Base-by-base conservation (phyloP, 225 moss, liverwort and hornwort genomes). In the Antitrichia curtipendula region DNA sequence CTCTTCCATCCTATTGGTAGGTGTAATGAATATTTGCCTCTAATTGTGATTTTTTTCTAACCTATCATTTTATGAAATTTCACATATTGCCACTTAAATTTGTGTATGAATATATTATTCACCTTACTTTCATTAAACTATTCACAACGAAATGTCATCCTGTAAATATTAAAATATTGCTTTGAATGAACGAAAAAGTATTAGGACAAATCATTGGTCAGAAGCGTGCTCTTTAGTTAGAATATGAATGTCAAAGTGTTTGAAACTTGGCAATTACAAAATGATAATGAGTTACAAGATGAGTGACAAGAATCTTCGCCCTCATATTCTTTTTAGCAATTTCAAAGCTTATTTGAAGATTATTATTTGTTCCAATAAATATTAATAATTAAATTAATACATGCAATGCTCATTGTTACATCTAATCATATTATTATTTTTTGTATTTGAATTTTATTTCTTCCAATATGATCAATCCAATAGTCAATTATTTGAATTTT, bases 221-320 rank as follows among this genome's bases (percentile, higher is more conserved):
- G 2, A 70, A 41, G 3, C 12, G 6, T 66, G 36, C 6, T 10
- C 20, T 20, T 6, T 20, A 12, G 14, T 8, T 24, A 24, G 4
- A 40, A 13, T 23, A 14, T 21, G 8, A 7, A n/a, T 7, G 7
- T 68, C 2, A 0, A 2, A 38, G 23, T 1, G 2, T 7, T 68
- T 13, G 23, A 13, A 8, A 8, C 45, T 58, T 12, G 24, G 59
- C 2, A 10, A 23, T 10, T 23, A 24, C 10, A 58, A 4, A 7
- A 32, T 58, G 62, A 16, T 32, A 16, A n/a, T n/a, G n/a, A n/a
- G n/a, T n/a, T n/a, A n/a, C n/a, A n/a, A n/a, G n/a, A n/a, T n/a
- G n/a, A n/a, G n/a, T n/a, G n/a, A n/a, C n/a, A n/a, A n/a, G n/a
- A 68, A 68, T 38, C 22, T 38, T 38, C 10, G 6, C 1, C n/a